Evolutionary conservation across 1,139 yeast species (phyloP).

Genomic region (Saccharomycopsis crataegensis): DNA sequence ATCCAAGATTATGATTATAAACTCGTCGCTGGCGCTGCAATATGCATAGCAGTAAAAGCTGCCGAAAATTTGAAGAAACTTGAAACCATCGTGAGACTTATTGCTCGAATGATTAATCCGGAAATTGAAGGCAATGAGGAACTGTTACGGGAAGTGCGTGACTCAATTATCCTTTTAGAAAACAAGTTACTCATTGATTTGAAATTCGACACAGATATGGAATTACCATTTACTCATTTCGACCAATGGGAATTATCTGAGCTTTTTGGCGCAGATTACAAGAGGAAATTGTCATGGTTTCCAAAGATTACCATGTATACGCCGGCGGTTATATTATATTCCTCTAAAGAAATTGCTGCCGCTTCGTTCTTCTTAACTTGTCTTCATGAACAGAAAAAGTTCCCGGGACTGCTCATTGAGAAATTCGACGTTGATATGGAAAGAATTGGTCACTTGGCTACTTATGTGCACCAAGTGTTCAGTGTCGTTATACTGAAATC

Average conservation of each 20-base stretch:
- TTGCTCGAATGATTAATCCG: neutral
- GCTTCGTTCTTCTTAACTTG: neutral
- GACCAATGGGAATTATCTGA: neutral
- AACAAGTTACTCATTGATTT: neutral
- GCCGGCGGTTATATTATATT: neutral
- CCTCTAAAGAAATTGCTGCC: neutral
- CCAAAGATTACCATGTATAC: neutral
- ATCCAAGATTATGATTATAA: neutral
- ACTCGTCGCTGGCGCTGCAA: neutral
- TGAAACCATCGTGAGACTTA: neutral
- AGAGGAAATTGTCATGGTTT: neutral
- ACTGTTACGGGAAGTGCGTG: no score
- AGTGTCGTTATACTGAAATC: no score
- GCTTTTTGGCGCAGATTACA: neutral
- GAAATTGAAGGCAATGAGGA: neutral
- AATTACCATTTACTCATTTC: neutral
- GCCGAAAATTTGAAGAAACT: neutral
- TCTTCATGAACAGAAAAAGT: neutral
- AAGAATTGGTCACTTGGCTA: no score
- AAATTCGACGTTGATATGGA: no score
- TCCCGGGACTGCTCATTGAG: neutral
- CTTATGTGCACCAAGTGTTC: no score
- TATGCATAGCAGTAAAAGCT: neutral
- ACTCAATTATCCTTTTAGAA: neutral
- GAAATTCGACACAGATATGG: neutral